phyloP scores from a whole-genome alignment of 1,284 basidiomycete genomes.

The Sanghuangporus sanghuang region DNA sequence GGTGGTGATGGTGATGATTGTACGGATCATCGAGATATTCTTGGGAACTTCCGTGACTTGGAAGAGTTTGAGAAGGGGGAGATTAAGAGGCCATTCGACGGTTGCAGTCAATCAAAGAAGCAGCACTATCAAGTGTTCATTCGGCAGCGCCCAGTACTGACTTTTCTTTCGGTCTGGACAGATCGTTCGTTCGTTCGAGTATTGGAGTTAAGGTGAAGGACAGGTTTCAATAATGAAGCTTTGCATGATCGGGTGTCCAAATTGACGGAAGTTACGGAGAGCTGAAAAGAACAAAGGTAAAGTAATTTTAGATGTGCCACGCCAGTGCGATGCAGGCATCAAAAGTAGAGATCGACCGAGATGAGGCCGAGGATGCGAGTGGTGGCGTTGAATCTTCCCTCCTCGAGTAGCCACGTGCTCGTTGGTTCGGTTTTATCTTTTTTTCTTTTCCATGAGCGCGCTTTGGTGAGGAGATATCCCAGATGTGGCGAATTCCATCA shows the following conservation, averaged over 20 bases:
- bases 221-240: neutral
- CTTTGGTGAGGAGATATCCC: neutral
- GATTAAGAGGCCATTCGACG: neutral
- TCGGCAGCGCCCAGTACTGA: neutral
- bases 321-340: neutral
- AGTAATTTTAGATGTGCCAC: neutral
- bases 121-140: neutral
- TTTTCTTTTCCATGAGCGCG: neutral
- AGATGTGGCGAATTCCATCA: neutral
- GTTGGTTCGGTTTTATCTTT: too few relatives aligned
- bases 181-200: neutral
- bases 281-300: neutral
- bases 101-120: neutral
- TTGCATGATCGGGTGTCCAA: neutral
- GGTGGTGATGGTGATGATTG: neutral
- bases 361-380: neutral
- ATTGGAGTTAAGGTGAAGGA: neutral
- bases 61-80: neutral
- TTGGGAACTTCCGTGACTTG: neutral
- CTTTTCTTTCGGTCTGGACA: neutral
- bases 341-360: neutral
- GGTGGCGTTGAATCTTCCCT: neutral
- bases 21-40: neutral
- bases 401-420: too few relatives aligned
- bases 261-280: neutral